Base-by-base conservation (phyloP, 2,329 filamentous ascomycete genomes). In the Elsinoe batatas region DNA sequence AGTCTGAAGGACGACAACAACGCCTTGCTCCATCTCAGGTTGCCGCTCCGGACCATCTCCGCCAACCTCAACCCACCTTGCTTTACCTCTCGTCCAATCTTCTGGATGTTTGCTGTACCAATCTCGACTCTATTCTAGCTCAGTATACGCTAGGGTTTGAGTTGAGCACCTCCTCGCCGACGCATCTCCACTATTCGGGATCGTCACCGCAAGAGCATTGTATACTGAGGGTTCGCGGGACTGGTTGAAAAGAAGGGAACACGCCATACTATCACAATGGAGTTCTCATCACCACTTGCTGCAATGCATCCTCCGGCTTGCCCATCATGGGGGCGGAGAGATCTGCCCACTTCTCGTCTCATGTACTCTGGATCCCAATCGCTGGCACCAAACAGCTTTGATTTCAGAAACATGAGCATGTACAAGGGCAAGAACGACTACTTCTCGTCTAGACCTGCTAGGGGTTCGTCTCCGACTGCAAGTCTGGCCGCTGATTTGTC, bases 401-500 rank as follows among this genome's bases (percentile, higher is more conserved):
- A 89, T 72, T 88, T 95, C 68, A 83, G 85, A 63, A 82, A 84
- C 64, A 68, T 86, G 67, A 84, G 81, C 66, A 85, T 78, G 88
- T 88, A 77, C 79, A 72, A 83, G 67, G 73, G 80, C 62, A 76
- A 79, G 59, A 72, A 78, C 35, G 91, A 95, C 71, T 95, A 93
- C 75, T 95, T 97, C 75, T 84, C 79, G 64, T 72, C 87, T 64
- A 90, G 88, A 68, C 18, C 61, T 59, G 76, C 88, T 65, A 82
- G 83, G 62, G 88, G 89, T 49, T 95, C 91, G 17, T 98, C 93
- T 56, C 93, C 93, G 5, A 91, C 90, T 35, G 84, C 89, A 53
- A 95, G 88, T 67, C 76, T 98, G 63, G 91, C 91, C 40, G 91
- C 90, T 59, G 93, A 98, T 72, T 79, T 97, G 64, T 96, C 91